Conservation (phyloP, 1,284 basidiomycete genomes). For the Apiotrichum sp. region DNA sequence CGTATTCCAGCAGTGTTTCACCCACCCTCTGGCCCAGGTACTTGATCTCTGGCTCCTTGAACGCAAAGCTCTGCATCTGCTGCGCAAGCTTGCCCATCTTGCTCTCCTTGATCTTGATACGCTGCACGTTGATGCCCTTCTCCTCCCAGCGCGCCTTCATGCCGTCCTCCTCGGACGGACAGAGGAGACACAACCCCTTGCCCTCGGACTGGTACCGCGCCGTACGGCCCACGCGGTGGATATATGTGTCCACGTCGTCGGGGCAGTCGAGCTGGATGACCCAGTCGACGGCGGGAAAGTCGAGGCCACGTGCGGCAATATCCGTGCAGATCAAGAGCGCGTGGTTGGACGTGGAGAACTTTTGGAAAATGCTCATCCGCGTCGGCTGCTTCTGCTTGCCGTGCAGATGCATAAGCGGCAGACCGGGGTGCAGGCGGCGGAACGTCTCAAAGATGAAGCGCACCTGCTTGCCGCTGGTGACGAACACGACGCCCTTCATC, state of each 20-base stretch:
- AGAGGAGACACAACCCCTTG: conserved; percentile 73
- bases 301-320: conserved; percentile 90
- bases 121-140: conserved; percentile 69
- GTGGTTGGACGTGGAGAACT: conserved; percentile 71
- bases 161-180: conserved; percentile 88
- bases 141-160: conserved; percentile 66
- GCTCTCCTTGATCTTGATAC: conserved; percentile 85
- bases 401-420: conserved; percentile 83
- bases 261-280: conserved; percentile 96
- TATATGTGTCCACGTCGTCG: conserved; percentile 97
- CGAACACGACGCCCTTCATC: conserved; percentile 86
- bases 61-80: conserved; percentile 86
- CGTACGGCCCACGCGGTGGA: conserved; percentile 93
- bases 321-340: conserved; percentile 92
- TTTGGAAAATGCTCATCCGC: conserved; percentile 71
- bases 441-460: conserved; percentile 97
- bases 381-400: conserved; percentile 96
- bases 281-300: conserved; percentile 97
- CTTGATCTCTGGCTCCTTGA: conserved; percentile 95
- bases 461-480: conserved; percentile 86
- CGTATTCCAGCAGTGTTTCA: conserved; percentile 13
- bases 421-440: conserved; percentile 87
- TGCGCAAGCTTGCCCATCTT: conserved; percentile 78
- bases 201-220: conserved; percentile 89
- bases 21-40: conserved; percentile 86